A percentile compares a stretch with the other conserved stretches of the same genome.
phyloP scores from a whole-genome alignment of 139 green algal species.

The Nannochloris sp. region DNA sequence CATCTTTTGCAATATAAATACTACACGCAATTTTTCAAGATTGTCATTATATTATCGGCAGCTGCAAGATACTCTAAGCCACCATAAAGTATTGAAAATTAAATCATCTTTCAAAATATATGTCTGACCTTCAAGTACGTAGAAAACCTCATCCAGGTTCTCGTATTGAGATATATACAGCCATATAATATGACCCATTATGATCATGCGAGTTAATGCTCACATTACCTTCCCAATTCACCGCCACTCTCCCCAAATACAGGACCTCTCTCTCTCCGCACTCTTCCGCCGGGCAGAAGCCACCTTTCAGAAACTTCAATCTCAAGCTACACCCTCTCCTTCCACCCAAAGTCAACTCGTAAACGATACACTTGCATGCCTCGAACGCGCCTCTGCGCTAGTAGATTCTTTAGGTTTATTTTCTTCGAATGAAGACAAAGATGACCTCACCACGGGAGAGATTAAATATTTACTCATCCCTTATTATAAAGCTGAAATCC shows the following conservation, averaged over 20 bases:
- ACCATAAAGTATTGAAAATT: no score
- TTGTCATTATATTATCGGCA: no score
- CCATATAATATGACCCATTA: no score
- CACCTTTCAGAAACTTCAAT: neutral
- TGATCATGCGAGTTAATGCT: no score
- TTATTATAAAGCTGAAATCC: slow-evolving; percentile 25
- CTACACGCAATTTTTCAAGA: no score
- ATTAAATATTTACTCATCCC: slow-evolving; percentile 59
- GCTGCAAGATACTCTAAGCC: no score
- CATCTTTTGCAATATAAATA: no score
- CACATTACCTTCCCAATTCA: neutral
- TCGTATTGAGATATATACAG: no score
- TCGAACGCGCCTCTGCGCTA: neutral
- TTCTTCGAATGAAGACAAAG: slow-evolving; percentile 64
- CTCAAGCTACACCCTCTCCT: neutral
- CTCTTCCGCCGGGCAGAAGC: slow-evolving; percentile 1
- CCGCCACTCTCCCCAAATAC: neutral
- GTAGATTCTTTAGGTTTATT: slow-evolving; percentile 46
- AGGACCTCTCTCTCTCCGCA: slow-evolving; percentile 11
- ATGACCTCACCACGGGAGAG: slow-evolving; percentile 55
- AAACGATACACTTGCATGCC: neutral
- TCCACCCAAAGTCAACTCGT: neutral
- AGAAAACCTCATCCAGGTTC: no score
- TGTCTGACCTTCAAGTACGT: no score
- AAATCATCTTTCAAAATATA: no score